Conservation (phyloP, 768 basidiomycete species). For the Mycena pura region DNA sequence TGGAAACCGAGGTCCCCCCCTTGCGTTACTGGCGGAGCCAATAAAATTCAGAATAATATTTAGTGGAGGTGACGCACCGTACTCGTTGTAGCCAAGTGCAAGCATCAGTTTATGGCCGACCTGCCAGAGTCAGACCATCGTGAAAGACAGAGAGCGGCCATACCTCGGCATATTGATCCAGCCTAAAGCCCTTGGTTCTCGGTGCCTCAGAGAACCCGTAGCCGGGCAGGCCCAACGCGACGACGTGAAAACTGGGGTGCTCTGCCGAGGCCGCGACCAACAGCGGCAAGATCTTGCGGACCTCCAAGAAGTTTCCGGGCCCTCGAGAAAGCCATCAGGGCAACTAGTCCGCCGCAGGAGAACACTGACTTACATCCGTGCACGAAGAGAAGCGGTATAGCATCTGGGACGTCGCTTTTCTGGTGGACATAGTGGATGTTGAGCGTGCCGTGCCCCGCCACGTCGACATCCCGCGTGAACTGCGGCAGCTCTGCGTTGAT, state of each 20-base stretch:
- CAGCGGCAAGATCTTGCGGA: constrained; percentile 61
- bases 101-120: constrained; percentile 44
- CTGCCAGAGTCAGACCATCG: constrained; percentile 9
- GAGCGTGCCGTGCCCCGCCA: constrained; percentile 51
- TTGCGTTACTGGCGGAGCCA: constrained; percentile 45
- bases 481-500: constrained; percentile 62
- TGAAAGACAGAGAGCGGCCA: constrained; percentile 21
- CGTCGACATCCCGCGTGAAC: constrained; percentile 57
- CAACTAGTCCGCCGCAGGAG: neutral
- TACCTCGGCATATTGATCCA: constrained; percentile 57
- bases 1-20: constrained; percentile 53
- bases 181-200: constrained; percentile 55
- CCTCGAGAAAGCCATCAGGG: constrained; percentile 41
- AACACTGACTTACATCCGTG: constrained; percentile 56
- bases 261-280: constrained; percentile 49
- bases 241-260: constrained; percentile 67
- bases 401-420: constrained; percentile 48
- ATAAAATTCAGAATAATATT: neutral
- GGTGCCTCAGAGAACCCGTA: constrained; percentile 68
- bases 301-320: constrained; percentile 69
- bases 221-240: constrained; percentile 63
- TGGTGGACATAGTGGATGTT: constrained; percentile 66
- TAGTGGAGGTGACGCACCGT: constrained; percentile 29
- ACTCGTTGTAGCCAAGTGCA: constrained; percentile 43
- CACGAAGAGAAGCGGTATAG: constrained; percentile 65